A percentile compares a stretch with the other conserved stretches of the same genome.
Conservation (phyloP, 805 yeast species). For the Pichia pseudocactophila region DNA sequence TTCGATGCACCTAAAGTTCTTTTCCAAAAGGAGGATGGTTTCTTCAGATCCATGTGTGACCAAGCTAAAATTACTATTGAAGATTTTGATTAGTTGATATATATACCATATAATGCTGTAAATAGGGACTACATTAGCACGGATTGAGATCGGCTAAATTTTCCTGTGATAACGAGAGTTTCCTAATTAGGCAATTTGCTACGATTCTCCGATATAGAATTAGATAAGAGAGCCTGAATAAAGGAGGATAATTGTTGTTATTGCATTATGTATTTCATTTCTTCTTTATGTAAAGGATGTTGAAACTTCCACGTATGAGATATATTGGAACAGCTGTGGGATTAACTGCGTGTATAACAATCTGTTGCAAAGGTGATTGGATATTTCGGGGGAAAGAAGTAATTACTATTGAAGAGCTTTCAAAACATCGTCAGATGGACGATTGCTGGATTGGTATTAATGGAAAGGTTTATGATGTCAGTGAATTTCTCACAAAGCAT, state of each 20-base stretch:
- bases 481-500: slow-evolving; percentile 74
- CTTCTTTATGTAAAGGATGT: too few relatives aligned
- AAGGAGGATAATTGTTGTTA: too few relatives aligned
- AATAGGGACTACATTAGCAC: too few relatives aligned
- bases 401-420: slow-evolving; percentile 11
- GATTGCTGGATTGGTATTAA: slow-evolving; percentile 85
- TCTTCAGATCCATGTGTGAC: slow-evolving; percentile 44
- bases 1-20: slow-evolving; percentile 44
- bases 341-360: too few relatives aligned
- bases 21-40: slow-evolving; percentile 32
- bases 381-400: too few relatives aligned
- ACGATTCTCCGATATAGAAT: slow-evolving; percentile 40
- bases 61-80: slow-evolving; percentile 35
- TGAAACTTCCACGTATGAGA: too few relatives aligned
- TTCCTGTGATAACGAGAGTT: not conserved
- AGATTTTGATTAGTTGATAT: slow-evolving; percentile 26
- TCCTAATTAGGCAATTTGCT: slow-evolving; percentile 38
- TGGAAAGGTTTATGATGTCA: slow-evolving; percentile 79
- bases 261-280: too few relatives aligned
- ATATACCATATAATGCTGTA: too few relatives aligned
- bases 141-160: too few relatives aligned
- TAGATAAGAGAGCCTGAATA: too few relatives aligned
- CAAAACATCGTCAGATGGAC: slow-evolving; percentile 40
- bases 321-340: too few relatives aligned
- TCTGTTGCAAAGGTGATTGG: too few relatives aligned